Base-by-base conservation (phyloP, 208 protist genomes). In the Kentomonas sorsogonicus region DNA sequence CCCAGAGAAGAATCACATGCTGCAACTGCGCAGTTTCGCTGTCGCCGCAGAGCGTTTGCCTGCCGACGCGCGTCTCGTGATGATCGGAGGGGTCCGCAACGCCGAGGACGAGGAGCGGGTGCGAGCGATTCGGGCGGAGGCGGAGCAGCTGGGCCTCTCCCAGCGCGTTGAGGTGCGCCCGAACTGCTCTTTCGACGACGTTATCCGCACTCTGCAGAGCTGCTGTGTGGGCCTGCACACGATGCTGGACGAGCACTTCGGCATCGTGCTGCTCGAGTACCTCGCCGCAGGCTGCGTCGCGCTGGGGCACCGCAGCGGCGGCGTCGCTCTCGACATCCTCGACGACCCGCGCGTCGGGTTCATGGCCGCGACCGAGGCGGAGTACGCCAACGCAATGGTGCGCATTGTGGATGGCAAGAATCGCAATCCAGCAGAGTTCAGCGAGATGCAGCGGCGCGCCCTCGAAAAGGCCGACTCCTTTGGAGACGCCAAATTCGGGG, bases 241-340 rank as follows among this genome's bases (percentile, higher is more conserved):
- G 7, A 99, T 99, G 98, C 76, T 84, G 53, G 92, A 98, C 55
- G 98, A 99, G 67, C 98, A 99, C 78, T 99, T 99, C 77, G 98
- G 98, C 26, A 99, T 99, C 69, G 91, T 97, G 20, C 65, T 99
- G 0, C 92, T 99, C 7, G 98, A 99, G 68, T 97, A 97, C 60
- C 94, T 99, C 31, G 96, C 95, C 0, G 72, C 77, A 11, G 94
- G 94, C 7, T 78, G 95, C 25, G 76, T 99, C 18, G 63, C 95
- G 0, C 61, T 99, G 0, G 97, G 88, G 0, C 94, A 99, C 72
- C 65, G 83, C 11, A 97, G 87, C 34, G 98, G 87, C 26, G 97
- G 98, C 9, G 97, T 98, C 1, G 56, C 81, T 45, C 47, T 79
- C 22, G 97, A 99, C 69, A 99, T 99, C 52, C 65, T 99, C 18